These are phyloP conservation scores for Leptographium radiaticola DNA, from an alignment of 2,329 filamentous ascomycete genomes.

Conservation along the genomic window DNA sequence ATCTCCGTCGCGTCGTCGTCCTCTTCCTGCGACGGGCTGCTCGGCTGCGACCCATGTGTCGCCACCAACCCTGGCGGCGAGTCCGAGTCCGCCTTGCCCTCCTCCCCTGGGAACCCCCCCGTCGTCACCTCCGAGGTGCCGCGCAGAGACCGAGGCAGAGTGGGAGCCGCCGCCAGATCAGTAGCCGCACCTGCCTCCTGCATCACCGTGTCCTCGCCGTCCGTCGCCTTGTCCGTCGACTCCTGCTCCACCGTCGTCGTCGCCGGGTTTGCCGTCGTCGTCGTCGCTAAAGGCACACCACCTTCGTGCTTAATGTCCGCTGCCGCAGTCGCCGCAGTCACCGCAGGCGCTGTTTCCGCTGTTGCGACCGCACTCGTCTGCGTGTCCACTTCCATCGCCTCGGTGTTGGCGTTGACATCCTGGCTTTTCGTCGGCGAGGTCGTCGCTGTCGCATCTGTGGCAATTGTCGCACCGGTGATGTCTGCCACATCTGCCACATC, in stretches of 20 bases:
- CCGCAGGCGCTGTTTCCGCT: no score
- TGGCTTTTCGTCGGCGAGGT: no score
- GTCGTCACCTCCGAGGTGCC: neutral
- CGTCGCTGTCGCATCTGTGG: no score
- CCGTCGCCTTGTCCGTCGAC: neutral
- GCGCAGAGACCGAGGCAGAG: constrained; percentile 1
- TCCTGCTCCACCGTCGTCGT: neutral
- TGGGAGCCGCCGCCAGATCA: neutral
- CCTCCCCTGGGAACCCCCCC: neutral
- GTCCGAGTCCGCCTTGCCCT: neutral
- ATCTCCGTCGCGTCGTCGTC: constrained; percentile 41
- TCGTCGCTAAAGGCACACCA: no score
- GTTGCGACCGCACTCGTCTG: no score
- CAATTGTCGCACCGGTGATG: no score
- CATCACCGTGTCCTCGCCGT: neutral
- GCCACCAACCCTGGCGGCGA: constrained; percentile 6
- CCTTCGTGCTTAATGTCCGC: neutral
- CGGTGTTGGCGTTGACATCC: neutral
- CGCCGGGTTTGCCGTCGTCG: constrained; percentile 3
- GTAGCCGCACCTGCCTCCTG: neutral
- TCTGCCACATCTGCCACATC: no score
- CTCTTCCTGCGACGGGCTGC: constrained; percentile 34
- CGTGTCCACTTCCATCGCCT: neutral
- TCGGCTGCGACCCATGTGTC: constrained; percentile 16
- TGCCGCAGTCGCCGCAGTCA: no score